A percentile compares a stretch with the other conserved stretches of the same genome.
phyloP scores from a whole-genome alignment of 2,329 filamentous ascomycete genomes.

The Didymellaceae sp. region DNA sequence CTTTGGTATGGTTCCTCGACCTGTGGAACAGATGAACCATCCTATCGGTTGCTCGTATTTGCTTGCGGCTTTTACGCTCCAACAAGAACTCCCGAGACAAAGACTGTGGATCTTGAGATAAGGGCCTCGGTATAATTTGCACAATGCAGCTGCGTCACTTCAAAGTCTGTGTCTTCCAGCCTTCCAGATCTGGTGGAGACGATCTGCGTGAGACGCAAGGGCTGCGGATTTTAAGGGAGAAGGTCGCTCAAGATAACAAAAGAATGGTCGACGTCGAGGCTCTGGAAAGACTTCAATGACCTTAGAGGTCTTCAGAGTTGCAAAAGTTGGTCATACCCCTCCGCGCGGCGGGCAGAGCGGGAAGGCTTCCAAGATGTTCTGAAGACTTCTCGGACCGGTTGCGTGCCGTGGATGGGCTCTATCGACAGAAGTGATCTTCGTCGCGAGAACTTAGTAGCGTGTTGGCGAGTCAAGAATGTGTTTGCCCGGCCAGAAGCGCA shows the following conservation, averaged over 20 bases:
- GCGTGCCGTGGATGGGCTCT: conserved; percentile 1
- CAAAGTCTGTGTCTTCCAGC: not conserved
- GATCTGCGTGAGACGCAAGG: conserved; percentile 12
- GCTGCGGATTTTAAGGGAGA: not conserved
- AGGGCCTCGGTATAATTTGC: not conserved
- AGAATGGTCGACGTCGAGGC: not conserved
- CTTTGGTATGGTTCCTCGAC: conserved; percentile 8
- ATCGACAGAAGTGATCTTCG: not conserved
- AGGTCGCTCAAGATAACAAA: not conserved
- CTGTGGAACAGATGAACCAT: conserved; percentile 19
- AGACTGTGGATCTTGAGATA: too few relatives aligned
- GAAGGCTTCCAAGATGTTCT: conserved; percentile 19
- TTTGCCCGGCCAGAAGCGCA: conserved; percentile 8
- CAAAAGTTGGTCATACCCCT: conserved; percentile 16
- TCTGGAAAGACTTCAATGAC: not conserved
- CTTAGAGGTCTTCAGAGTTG: not conserved
- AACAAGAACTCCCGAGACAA: too few relatives aligned
- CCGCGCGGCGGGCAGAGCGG: conserved; percentile 19
- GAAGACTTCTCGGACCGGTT: conserved; percentile 18
- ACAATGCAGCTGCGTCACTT: too few relatives aligned
- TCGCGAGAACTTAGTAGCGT: not conserved
- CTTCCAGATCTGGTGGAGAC: conserved; percentile 1
- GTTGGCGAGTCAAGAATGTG: conserved; percentile 6
- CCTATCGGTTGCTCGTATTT: not conserved
- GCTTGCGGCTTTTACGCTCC: too few relatives aligned